Conservation (phyloP, 1,139 yeast genomes). For the Taphrina sp. region DNA sequence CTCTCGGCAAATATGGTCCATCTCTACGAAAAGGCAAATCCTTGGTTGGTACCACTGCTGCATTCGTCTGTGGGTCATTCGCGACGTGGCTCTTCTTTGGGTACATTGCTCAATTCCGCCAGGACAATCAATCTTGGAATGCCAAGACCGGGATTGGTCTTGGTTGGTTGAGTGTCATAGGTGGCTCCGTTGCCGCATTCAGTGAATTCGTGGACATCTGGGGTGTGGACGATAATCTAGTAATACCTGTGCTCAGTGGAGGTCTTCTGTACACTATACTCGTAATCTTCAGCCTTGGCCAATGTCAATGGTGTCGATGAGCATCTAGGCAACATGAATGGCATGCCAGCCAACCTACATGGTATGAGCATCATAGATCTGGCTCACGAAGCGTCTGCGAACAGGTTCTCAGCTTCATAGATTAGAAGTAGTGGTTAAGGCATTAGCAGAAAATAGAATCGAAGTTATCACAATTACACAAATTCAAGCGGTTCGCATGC, state of each 20-base stretch:
- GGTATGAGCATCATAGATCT: too few relatives aligned
- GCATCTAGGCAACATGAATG: too few relatives aligned
- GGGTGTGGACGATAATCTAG: slow-evolving; percentile 84
- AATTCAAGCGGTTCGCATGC: too few relatives aligned
- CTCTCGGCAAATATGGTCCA: slow-evolving; percentile 80
- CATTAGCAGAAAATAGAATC: too few relatives aligned
- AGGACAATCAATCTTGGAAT: slow-evolving; percentile 59
- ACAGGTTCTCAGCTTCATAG: too few relatives aligned
- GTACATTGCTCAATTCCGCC: slow-evolving; percentile 58
- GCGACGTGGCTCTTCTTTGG: slow-evolving; percentile 70
- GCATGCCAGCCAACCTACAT: too few relatives aligned
- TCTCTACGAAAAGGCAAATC: slow-evolving; percentile 71
- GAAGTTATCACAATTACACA: too few relatives aligned
- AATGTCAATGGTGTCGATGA: slow-evolving; percentile 67
- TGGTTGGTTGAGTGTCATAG: slow-evolving; percentile 55
- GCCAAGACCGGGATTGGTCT: slow-evolving; percentile 59
- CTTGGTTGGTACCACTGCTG: slow-evolving; percentile 84
- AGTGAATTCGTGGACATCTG: slow-evolving; percentile 77
- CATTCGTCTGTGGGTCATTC: slow-evolving; percentile 68
- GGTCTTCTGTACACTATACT: slow-evolving; percentile 56
- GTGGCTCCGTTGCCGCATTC: slow-evolving; percentile 78
- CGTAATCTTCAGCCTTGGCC: slow-evolving; percentile 56
- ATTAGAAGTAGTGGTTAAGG: too few relatives aligned
- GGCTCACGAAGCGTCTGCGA: too few relatives aligned
- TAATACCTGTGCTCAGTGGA: slow-evolving; percentile 85